Conservation (phyloP, 306 rosid genomes). For the Herpetospermum pedunculosum region DNA sequence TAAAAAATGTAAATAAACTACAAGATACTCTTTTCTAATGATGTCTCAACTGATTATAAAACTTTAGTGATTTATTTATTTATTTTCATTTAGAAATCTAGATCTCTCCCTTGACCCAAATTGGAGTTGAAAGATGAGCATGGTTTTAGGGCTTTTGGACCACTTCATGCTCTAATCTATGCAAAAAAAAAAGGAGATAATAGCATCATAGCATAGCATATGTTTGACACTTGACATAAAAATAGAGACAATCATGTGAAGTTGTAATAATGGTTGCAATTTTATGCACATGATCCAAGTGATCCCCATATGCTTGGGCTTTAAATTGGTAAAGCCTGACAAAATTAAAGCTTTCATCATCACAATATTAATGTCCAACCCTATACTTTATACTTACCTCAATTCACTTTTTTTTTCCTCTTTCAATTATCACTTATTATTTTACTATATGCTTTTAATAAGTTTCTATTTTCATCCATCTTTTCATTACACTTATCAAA, state of each 20-base stretch:
- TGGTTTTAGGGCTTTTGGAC: slow-evolving; percentile 3
- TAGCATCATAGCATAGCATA: slow-evolving; percentile 12
- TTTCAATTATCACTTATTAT: not conserved
- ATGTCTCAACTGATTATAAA: not conserved
- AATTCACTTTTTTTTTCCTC: not conserved
- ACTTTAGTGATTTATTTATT: not conserved
- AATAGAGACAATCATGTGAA: slow-evolving; percentile 33
- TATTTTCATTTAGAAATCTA: not conserved
- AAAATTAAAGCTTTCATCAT: not conserved
- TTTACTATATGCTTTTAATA: not conserved
- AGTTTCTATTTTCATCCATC: not conserved
- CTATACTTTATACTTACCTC: not conserved
- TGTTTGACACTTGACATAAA: not conserved
- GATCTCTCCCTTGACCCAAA: not conserved
- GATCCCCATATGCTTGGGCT: slow-evolving; percentile 12
- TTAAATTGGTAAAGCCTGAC: not conserved
- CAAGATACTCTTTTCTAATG: not conserved
- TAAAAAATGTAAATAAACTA: not conserved
- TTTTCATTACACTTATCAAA: not conserved
- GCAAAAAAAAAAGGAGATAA: not conserved
- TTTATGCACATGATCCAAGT: slow-evolving; percentile 53
- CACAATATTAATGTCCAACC: not conserved
- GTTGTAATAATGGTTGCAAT: slow-evolving; percentile 48
- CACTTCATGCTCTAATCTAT: not conserved
- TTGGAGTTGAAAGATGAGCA: not conserved